Percentiles rank a stretch among this genome's conserved stretches.
phyloP scores from a whole-genome alignment of 345 rosid species.

The Euphorbia tirucalli region DNA sequence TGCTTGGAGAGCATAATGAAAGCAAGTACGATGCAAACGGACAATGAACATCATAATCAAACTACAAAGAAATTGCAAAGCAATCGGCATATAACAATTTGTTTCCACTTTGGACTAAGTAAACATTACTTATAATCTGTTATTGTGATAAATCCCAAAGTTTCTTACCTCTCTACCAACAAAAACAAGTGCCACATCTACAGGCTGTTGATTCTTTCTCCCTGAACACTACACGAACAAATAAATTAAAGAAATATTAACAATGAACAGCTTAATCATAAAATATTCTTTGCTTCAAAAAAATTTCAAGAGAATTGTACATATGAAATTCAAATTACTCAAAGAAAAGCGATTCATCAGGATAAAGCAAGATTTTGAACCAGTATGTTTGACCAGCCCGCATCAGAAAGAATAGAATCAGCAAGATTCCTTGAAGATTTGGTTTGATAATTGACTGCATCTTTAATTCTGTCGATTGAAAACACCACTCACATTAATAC shows the following conservation, averaged over 20 bases:
- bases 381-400: conserved; percentile 83
- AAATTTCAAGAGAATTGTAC: not conserved
- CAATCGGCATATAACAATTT: not conserved
- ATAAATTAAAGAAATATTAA: conserved; percentile 7
- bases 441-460: conserved; percentile 65
- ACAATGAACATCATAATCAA: not conserved
- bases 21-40: not conserved
- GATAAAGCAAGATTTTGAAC: conserved; percentile 32
- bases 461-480: conserved; percentile 34
- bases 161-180: conserved; percentile 80
- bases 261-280: not conserved
- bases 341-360: not conserved
- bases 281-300: not conserved
- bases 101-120: not conserved
- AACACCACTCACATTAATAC: conserved; percentile 12
- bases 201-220: conserved; percentile 47
- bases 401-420: conserved; percentile 55
- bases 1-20: not conserved
- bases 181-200: conserved; percentile 80
- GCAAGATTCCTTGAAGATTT: conserved; percentile 72
- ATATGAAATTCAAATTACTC: not conserved
- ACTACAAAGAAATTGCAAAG: not conserved
- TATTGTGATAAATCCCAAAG: not conserved
- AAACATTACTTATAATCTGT: not conserved
- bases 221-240: conserved; percentile 53